A percentile compares a stretch with the other conserved stretches of the same genome.
These are phyloP conservation scores for Filobasidium uniguttulatum DNA, from an alignment of 1,284 basidiomycete genomes.

Conservation along the genomic window DNA sequence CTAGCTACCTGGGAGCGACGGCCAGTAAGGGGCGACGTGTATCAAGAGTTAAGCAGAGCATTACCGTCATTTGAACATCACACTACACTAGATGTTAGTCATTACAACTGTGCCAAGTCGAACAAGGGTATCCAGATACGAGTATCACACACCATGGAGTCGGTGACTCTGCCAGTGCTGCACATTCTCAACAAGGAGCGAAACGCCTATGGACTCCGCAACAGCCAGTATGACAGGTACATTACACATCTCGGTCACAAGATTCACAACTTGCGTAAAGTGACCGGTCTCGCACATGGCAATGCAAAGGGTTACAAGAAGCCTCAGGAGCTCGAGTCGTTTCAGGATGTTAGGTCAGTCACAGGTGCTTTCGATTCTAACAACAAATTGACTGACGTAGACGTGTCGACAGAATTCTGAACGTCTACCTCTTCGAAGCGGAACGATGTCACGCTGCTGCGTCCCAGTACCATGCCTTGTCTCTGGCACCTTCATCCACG, in stretches of 20 bases:
- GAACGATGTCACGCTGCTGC: constrained; percentile 82
- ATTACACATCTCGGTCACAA: constrained; percentile 83
- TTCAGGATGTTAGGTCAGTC: constrained; percentile 68
- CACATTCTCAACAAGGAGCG: constrained; percentile 77
- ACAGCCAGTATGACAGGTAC: constrained; percentile 73
- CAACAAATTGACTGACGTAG: background rate
- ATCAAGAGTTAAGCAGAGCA: no score
- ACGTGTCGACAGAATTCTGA: constrained; percentile 38
- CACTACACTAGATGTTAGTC: no score
- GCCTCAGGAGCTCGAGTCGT: constrained; percentile 50
- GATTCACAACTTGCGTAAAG: constrained; percentile 71
- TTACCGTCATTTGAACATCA: no score
- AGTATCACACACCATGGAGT: no score
- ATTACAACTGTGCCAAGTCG: no score
- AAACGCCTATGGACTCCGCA: constrained; percentile 76
- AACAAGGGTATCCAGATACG: no score
- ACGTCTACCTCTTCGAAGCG: constrained; percentile 71
- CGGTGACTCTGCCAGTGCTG: no score
- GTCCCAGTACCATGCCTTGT: constrained; percentile 58
- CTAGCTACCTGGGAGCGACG: no score
- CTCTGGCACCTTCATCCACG: constrained; percentile 27
- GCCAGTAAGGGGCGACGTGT: no score
- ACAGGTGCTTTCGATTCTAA: background rate
- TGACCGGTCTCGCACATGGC: constrained; percentile 72
- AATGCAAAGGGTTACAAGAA: constrained; percentile 78